Evolutionary conservation across 805 yeast species (phyloP), one percentile per base, ranked within the genome.

Genomic region (Cyberlindnera veronae): DNA sequence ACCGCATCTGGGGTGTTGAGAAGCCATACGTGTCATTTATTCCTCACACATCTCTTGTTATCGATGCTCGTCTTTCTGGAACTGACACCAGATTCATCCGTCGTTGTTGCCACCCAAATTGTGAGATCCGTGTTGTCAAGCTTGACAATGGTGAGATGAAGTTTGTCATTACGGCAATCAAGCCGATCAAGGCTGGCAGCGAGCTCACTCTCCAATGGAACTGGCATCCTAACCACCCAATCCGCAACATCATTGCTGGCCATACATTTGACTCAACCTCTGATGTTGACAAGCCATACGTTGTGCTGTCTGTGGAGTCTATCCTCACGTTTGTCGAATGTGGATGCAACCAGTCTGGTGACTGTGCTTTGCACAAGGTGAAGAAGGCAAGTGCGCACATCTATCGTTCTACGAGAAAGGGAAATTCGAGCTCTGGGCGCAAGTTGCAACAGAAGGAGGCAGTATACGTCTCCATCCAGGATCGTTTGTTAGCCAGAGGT

Each of bases 131-230:
- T 32, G 70, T 84, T 3, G 60, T 75, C 1, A 54, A 64, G 12
- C 48, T 66, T 14, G 50, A 55, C 9, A 51, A 55, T 16, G 49
- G 48, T 3, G 63, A 66, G 1, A 68, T 84, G 9, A 73, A 71
- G 39, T 79, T 85, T 54, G 67, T 77, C 8, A 68, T 86, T 9
- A 67, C 67, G 21, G 76, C 96, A 0, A 60, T 71, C 1, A 71
- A 67, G 34, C 75, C 76, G 3, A 74, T 90, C 20, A 67, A 69
- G 37, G 61, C 70, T 9, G 88, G 79, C n/a, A 76, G 79, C 29
- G 97, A 90, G 55, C 62, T 91, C 16, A 73, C 90, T 0, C 61
- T 88, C 9, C 76, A 80, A 2, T 91, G 98, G 98, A 86, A 82
- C 44, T 91, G 96, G 95, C 95, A 89, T 55, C 57, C 62, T 3